Conservation (phyloP, 495 filamentous ascomycete genomes). For the Aspergillus carlsbadensis region DNA sequence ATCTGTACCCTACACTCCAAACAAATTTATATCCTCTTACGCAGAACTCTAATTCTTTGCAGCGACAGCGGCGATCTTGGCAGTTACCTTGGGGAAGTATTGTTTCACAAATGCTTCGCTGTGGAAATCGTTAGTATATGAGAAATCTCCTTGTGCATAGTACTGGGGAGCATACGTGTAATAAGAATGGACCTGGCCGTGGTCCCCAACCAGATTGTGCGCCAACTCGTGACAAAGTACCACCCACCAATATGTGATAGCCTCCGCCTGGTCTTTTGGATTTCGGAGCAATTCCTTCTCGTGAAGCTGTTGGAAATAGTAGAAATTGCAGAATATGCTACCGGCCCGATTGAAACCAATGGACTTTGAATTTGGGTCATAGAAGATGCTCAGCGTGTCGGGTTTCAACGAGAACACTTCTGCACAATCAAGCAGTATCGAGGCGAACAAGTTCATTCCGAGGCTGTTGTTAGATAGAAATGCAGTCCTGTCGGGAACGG, state of each 20-base stretch:
- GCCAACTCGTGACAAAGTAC: conserved; percentile 90
- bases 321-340: conserved; percentile 89
- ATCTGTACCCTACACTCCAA: too few relatives aligned
- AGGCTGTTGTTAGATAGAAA: conserved; percentile 64
- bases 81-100: conserved; percentile 51
- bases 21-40: not conserved
- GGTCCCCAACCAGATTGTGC: conserved; percentile 81
- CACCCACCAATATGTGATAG: conserved; percentile 87
- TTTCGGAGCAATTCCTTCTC: conserved; percentile 42
- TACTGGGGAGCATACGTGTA: conserved; percentile 51
- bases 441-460: conserved; percentile 68
- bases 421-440: conserved; percentile 66
- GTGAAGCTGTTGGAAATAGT: conserved; percentile 83
- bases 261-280: conserved; percentile 53
- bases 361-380: conserved; percentile 71
- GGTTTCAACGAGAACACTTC: conserved; percentile 65
- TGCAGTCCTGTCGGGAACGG: conserved; percentile 44
- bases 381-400: conserved; percentile 77
- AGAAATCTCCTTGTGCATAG: not conserved
- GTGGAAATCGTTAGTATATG: conserved; percentile 14
- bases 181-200: conserved; percentile 80
- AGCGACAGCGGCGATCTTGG: conserved; percentile 32
- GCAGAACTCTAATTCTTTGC: not conserved
- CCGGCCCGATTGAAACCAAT: conserved; percentile 92
- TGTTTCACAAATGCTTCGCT: conserved; percentile 51